Evolutionary conservation across 306 rosid genomes (phyloP).

Genomic region (Leucaena leucocephala): DNA sequence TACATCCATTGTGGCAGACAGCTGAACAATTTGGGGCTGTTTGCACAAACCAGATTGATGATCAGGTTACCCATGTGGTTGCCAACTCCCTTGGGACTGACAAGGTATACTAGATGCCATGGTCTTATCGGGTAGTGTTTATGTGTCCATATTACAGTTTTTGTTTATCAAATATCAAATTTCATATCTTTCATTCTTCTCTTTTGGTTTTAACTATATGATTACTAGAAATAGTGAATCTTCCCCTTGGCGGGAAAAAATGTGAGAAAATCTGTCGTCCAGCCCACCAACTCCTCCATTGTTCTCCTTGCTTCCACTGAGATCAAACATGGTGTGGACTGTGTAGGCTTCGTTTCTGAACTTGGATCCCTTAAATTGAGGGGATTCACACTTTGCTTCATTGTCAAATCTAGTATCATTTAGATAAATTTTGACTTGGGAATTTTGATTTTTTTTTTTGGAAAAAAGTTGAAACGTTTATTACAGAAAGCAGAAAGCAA

Average conservation of each 20-base stretch:
- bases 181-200: background rate
- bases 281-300: background rate
- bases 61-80: conserved; percentile 96
- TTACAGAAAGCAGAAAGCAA: background rate
- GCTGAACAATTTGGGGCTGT: conserved; percentile 98
- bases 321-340: conserved; percentile 17
- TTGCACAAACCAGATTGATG: conserved; percentile 82
- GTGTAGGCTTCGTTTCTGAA: conserved; percentile 4
- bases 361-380: background rate
- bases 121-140: background rate
- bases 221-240: background rate
- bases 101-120: conserved; percentile 63
- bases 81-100: conserved; percentile 92
- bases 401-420: background rate
- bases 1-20: conserved; percentile 93
- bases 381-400: background rate
- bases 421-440: background rate
- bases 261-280: conserved; percentile 1
- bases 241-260: background rate
- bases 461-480: background rate
- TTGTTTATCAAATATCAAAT: background rate
- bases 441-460: background rate
- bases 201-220: background rate
- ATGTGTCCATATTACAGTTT: background rate
- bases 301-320: background rate